Evolutionary conservation across 202 grass and related monocot species (phyloP).

Genomic region (Setaria viridis): DNA sequence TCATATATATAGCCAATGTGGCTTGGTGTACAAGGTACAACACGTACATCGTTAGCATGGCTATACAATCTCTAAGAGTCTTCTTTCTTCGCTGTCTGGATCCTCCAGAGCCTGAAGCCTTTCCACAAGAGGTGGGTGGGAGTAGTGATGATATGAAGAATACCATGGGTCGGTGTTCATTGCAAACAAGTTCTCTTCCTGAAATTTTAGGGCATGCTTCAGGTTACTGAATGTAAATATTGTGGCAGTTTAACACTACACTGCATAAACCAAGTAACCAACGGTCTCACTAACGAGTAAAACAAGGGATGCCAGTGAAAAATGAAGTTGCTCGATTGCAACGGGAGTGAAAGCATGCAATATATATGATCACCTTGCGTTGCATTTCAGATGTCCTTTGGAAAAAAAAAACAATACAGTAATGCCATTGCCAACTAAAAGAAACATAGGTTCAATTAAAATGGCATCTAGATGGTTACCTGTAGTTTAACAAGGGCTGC

Average conservation of each 20-base stretch:
- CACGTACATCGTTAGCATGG: too few species aligned
- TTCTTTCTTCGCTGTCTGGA: slow-evolving; percentile 66
- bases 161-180: slow-evolving; percentile 99
- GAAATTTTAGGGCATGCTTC: slow-evolving; percentile 36
- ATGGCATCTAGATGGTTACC: slow-evolving; percentile 47
- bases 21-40: too few species aligned
- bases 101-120: slow-evolving; percentile 80
- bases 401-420: not conserved
- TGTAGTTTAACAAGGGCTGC: slow-evolving; percentile 91
- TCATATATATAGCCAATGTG: too few species aligned
- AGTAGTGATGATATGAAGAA: slow-evolving; percentile 97
- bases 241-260: not conserved
- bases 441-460: not conserved
- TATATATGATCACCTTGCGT: slow-evolving; percentile 3
- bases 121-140: slow-evolving; percentile 96
- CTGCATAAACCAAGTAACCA: not conserved
- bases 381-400: not conserved
- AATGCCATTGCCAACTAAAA: slow-evolving; percentile 3
- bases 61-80: too few species aligned
- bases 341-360: not conserved
- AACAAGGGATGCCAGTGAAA: not conserved
- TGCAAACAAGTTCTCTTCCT: slow-evolving; percentile 97
- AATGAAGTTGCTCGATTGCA: slow-evolving; percentile 14
- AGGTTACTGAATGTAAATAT: slow-evolving; percentile 31
- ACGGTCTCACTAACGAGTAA: not conserved